Evolutionary conservation across 2,329 filamentous ascomycete genomes (phyloP), one percentile per base, ranked within the genome.

Genomic region (Aureobasidium lini): DNA sequence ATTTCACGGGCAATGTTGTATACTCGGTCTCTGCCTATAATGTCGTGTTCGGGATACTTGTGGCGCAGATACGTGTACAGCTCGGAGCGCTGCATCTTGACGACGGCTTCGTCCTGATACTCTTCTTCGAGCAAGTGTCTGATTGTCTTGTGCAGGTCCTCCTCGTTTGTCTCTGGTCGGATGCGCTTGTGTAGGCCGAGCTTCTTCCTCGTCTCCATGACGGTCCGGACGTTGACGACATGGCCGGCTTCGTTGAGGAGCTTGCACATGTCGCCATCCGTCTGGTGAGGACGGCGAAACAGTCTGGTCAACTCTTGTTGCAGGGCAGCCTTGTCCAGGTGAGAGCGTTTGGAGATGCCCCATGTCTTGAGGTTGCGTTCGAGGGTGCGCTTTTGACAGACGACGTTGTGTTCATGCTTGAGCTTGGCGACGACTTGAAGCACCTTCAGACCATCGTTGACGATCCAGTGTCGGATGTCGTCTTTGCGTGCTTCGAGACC

Each of bases 121-220:
- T 57, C 53, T 11, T 29, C 10, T 1, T 7, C 23, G 5, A 57
- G 43, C 15, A 57, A 10, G 15, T 57, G 16, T 9, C 34, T 46
- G 53, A 57, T 57, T 18, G 34, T 48, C 1, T 46, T 31, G 15
- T 18, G 32, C 13, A 47, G 7, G 16, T 13, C 43, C 28, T 47
- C 32, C 9, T 57, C 53, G 11, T 31, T 16, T 2, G 31, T 44
- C 3, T 48, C 42, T 16, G 42, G 42, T 11, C 42, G 42, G 3
- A 57, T 47, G 53, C 53, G 53, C 34, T 57, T 57, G 53, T 47
- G 32, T 2, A 57, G 23, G 18, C 53, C 53, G 7, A 57, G 13
- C 9, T 40, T 29, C 28, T 57, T 57, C 6, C 53, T 47, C 13
- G 34, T 47, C 6, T 48, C 43, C 53, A 37, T 46, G 42, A 57